These are phyloP conservation scores for Trichoderma harzianum DNA, from an alignment of 2,329 filamentous ascomycete genomes.

Conservation along the genomic window DNA sequence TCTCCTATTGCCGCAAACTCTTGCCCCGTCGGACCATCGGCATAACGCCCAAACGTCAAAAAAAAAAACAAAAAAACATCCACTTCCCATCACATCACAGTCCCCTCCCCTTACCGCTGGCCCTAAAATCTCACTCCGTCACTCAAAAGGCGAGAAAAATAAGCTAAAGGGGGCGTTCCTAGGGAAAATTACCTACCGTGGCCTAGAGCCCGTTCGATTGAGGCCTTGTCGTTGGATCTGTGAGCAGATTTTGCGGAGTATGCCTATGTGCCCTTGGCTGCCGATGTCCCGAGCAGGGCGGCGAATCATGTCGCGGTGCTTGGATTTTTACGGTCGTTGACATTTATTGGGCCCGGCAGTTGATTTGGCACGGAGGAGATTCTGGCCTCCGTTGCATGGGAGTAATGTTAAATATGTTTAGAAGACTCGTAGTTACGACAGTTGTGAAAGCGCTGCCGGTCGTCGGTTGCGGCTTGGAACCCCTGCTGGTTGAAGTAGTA, in stretches of 20 bases:
- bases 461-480: background rate
- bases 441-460: background rate
- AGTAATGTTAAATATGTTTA: background rate
- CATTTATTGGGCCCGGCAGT: background rate
- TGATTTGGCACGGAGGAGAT: background rate
- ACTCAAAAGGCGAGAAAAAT: background rate
- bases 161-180: background rate
- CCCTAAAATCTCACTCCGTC: constrained; percentile 9
- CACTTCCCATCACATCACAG: background rate
- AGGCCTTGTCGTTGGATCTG: background rate
- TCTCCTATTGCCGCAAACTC: background rate
- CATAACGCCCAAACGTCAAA: background rate
- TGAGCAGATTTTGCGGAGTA: background rate
- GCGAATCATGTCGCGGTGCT: background rate
- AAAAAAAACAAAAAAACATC: background rate
- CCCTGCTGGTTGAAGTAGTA: background rate
- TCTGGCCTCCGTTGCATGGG: background rate
- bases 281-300: background rate
- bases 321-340: background rate
- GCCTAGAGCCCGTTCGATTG: background rate
- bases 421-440: background rate
- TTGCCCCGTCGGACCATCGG: background rate
- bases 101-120: background rate
- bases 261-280: background rate
- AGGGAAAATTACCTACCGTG: background rate